Evolutionary conservation across 139 green algal genomes (phyloP).

Genomic region (Coelastrella sp.): DNA sequence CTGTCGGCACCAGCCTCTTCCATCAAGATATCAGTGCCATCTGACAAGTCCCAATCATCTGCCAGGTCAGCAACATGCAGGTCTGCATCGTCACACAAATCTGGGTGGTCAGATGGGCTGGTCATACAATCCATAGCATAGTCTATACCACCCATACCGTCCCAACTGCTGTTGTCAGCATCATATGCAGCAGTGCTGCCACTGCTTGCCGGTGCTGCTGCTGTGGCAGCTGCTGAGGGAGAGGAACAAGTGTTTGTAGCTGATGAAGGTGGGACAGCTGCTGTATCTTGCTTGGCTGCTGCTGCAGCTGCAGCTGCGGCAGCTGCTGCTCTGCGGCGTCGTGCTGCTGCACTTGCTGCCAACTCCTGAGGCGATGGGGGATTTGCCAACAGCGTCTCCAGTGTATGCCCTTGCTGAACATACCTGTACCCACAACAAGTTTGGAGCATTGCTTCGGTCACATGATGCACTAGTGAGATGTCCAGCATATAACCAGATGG

Average conservation of each 20-base stretch:
- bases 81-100: not conserved
- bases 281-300: not conserved
- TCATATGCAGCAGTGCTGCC: not conserved
- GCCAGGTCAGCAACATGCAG: not conserved
- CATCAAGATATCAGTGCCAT: conserved; percentile 31
- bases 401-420: conserved; percentile 21
- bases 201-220: not conserved
- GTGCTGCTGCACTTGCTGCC: conserved; percentile 9
- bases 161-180: not conserved
- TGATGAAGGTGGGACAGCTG: not conserved
- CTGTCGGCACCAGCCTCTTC: not conserved
- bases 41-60: conserved; percentile 17
- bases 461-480: too few relatives aligned
- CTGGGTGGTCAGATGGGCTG: not conserved
- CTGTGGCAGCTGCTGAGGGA: conserved; percentile 2
- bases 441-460: too few relatives aligned
- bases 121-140: not conserved
- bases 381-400: conserved; percentile 16
- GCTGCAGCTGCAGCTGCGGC: not conserved
- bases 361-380: not conserved
- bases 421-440: not conserved
- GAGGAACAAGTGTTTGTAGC: not conserved
- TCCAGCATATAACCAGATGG: too few relatives aligned
- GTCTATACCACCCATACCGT: not conserved
- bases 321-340: not conserved